Percentiles rank a stretch among this genome's conserved stretches.
phyloP scores from a whole-genome alignment of 768 basidiomycete genomes.

The Agaricus sinodeliciosus region DNA sequence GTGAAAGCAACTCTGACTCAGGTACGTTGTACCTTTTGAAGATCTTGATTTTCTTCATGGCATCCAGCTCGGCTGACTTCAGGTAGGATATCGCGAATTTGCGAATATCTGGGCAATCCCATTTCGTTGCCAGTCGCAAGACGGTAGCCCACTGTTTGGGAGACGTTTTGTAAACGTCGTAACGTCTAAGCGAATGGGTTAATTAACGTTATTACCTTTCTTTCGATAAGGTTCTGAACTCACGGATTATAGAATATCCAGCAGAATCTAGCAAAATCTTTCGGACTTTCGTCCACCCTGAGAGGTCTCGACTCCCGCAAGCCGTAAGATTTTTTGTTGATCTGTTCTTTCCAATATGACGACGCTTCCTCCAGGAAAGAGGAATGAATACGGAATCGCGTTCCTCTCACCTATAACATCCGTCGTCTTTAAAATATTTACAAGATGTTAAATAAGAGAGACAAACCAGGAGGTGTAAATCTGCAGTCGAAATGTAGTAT shows the following conservation, averaged over 20 bases:
- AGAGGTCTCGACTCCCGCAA: slow-evolving; percentile 32
- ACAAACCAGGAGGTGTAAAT: slow-evolving; percentile 46
- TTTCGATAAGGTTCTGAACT: slow-evolving; percentile 14
- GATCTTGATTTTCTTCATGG: not conserved
- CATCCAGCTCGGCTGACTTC: not conserved
- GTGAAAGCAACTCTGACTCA: not conserved
- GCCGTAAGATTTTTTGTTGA: slow-evolving; percentile 28
- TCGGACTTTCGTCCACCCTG: slow-evolving; percentile 24
- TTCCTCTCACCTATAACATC: slow-evolving; percentile 42
- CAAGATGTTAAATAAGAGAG: not conserved
- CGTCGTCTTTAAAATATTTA: not conserved
- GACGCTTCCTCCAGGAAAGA: slow-evolving; percentile 61
- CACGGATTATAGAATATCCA: slow-evolving; percentile 56
- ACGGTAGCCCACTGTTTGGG: not conserved
- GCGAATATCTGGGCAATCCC: not conserved
- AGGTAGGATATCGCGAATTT: not conserved
- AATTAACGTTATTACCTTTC: not conserved
- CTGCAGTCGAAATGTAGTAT: slow-evolving; percentile 50
- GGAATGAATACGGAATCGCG: slow-evolving; percentile 49
- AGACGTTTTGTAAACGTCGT: not conserved
- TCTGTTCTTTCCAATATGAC: slow-evolving; percentile 29
- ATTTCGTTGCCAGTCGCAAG: slow-evolving; percentile 3
- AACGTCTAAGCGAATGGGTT: not conserved
- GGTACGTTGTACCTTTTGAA: not conserved
- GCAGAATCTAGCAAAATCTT: slow-evolving; percentile 38